Percentiles rank a stretch among this genome's conserved stretches.
Evolutionary conservation across 192 early-diverging fungal genomes (phyloP).

Genomic region (Backusella mclennaniae): DNA sequence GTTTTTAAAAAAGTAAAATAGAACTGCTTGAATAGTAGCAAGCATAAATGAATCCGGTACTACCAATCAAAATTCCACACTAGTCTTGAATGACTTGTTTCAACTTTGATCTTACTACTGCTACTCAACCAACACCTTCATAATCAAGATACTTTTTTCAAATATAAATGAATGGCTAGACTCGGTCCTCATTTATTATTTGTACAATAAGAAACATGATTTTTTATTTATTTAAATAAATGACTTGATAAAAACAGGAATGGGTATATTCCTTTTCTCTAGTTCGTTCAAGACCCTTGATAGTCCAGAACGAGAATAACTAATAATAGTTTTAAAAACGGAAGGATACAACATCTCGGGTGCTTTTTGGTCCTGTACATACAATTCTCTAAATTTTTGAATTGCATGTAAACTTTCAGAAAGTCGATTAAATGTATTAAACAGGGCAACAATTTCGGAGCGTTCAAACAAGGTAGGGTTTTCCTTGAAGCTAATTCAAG

Average conservation of each 20-base stretch:
- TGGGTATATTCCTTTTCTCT: constrained; percentile 12
- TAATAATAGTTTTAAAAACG: not conserved
- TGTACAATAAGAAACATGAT: not conserved
- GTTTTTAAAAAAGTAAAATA: too few species aligned
- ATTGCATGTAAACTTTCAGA: constrained; percentile 83
- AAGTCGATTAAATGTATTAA: constrained; percentile 88
- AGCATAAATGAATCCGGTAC: too few species aligned
- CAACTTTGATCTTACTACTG: not conserved
- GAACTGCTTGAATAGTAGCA: too few species aligned
- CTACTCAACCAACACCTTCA: not conserved
- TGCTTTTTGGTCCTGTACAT: constrained; percentile 40
- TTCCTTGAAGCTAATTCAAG: constrained; percentile 39
- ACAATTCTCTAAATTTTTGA: constrained; percentile 77
- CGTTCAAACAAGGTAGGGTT: constrained; percentile 58
- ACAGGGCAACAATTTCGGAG: constrained; percentile 84
- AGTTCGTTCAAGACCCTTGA: not conserved
- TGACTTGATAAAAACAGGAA: constrained; percentile 2
- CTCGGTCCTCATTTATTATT: not conserved
- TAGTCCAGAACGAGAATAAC: not conserved
- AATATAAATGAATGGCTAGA: not conserved
- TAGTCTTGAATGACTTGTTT: not conserved
- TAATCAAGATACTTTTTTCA: not conserved
- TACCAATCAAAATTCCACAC: too few species aligned
- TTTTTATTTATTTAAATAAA: not conserved
- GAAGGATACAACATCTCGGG: not conserved